Percentiles rank a stretch among this genome's conserved stretches.
phyloP scores from a whole-genome alignment of 2,329 filamentous ascomycete species.

The Colletotrichum salicis region DNA sequence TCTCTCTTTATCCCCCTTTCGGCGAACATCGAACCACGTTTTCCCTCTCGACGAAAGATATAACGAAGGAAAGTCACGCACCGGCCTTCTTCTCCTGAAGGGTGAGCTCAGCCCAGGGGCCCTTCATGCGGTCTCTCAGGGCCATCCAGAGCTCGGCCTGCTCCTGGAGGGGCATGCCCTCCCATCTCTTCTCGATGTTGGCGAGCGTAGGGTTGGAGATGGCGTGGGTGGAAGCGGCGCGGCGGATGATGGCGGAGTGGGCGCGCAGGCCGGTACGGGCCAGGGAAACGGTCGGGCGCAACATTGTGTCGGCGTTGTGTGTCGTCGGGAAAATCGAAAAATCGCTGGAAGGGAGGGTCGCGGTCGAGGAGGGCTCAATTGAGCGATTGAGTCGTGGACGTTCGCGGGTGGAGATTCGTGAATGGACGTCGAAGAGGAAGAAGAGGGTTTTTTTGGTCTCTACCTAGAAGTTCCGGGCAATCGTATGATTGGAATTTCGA shows the following conservation, averaged over 20 bases:
- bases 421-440: slow-evolving; percentile 25
- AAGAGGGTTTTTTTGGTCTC: slow-evolving; percentile 37
- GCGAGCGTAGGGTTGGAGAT: slow-evolving; percentile 98
- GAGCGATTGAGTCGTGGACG: slow-evolving; percentile 31
- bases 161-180: slow-evolving; percentile 96
- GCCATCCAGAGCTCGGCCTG: slow-evolving; percentile 99
- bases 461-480: slow-evolving; percentile 35
- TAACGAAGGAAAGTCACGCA: slow-evolving; percentile 63
- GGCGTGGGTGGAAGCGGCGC: slow-evolving; percentile 80
- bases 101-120: slow-evolving; percentile 94
- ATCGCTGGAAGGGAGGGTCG: slow-evolving; percentile 37
- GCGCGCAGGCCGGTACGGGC: slow-evolving; percentile 60
- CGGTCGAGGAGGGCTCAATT: slow-evolving; percentile 43
- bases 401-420: slow-evolving; percentile 23
- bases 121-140: slow-evolving; percentile 98
- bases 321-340: slow-evolving; percentile 30
- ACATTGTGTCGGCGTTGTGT: slow-evolving; percentile 53
- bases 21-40: slow-evolving; percentile 14
- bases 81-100: slow-evolving; percentile 98
- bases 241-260: slow-evolving; percentile 57
- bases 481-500: slow-evolving; percentile 38
- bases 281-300: slow-evolving; percentile 64
- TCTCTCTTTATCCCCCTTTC: neutral
- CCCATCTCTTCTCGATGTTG: slow-evolving; percentile 99
- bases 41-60: slow-evolving; percentile 6